Evolutionary conservation across 495 filamentous ascomycete species (phyloP), one percentile per base, ranked within the genome.

Genomic region (Neurospora sp.): DNA sequence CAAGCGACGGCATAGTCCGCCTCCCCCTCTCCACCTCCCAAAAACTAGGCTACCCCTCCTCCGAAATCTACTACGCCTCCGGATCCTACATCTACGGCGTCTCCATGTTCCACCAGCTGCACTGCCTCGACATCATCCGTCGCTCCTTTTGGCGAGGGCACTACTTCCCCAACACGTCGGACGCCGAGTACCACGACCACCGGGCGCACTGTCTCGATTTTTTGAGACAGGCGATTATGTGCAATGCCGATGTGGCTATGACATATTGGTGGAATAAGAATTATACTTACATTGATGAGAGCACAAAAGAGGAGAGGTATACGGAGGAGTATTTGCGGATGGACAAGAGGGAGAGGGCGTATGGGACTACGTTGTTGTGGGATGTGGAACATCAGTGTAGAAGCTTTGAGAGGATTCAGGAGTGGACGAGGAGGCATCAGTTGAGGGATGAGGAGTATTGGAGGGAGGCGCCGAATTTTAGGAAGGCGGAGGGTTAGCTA

Each of bases 101-200:
- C 16, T 75, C 73, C 49, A 73, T 76, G 39, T 78, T 77, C 72
- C 78, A 80, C 54, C 78, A 80, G 70, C 75, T 80, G 0, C 78
- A 80, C 66, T 80, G 78, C 70, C 73, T 75, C 16, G 54, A 75
- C 31, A 38, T 60, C 18, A 0, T 75, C 1, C 73, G 73, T 1
- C 72, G 72, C 23, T 66, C 39, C 2, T 35, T 40, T 0, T 14
- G 31, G 71, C 9, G 70, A 37, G n/a, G n/a, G 0, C 49, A 72
- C 27, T 72, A 75, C 49, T 75, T 31, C 12, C 54, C 23, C 11
- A 62, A 31, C 54, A 62, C 54, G 1, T 62, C 54, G 11, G 54
- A 62, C 12, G 54, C 12, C 5, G 54, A 62, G 3, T 62, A 16
- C 54, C 54, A 62, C 12, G 54, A 62, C 12, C 54, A 62, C 23